Base-by-base conservation (phyloP, 116 monocot species). In the Posidonia oceanica region DNA sequence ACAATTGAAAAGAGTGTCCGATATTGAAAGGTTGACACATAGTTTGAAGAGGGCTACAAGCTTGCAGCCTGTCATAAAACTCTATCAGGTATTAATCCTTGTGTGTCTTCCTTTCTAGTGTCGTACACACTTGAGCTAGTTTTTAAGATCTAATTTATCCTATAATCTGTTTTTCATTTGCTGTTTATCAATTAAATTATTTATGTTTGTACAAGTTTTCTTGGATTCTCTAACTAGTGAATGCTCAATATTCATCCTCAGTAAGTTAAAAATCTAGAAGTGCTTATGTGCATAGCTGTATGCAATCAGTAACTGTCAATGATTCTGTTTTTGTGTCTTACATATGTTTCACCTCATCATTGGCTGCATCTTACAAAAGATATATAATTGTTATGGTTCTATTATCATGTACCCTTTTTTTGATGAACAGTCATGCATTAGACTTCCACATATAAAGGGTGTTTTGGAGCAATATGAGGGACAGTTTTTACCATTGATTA, bases 21-120 rank as follows among this genome's bases (percentile, higher is more conserved):
- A 97, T 61, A 80, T 97, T 72, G 96, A 97, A 55, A 75, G 96
- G 14, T 75, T 97, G 75, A 80, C 70, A 15, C 83, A 80, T 77
- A 81, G 42, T 82, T 72, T 97, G 69, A 86, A 80, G 68, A 91
- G 85, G 77, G 64, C 81, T 73, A 69, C 82, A 72, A 92, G 75
- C 75, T 75, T 97, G 73, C 87, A 75, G 59, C 97, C 97, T 71
- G 85, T 97, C 36, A 73, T 97, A 71, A 97, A 97, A 73, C 76
- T 97, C 48, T 97, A 97, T 76, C 97, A 97, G 92, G 97, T 97
- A 54, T 70, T 69, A 64, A 41, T 56, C 15, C 3, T 8, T n/a
- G 51, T 18, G 40, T 63, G 13, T 55, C 4, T 68, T 55, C 29
- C 22, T 21, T 23, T 60, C 14, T 61, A 1, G 20, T 61, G 36